Conservation (phyloP, 306 rosid genomes). For the Mimosa pudica region DNA sequence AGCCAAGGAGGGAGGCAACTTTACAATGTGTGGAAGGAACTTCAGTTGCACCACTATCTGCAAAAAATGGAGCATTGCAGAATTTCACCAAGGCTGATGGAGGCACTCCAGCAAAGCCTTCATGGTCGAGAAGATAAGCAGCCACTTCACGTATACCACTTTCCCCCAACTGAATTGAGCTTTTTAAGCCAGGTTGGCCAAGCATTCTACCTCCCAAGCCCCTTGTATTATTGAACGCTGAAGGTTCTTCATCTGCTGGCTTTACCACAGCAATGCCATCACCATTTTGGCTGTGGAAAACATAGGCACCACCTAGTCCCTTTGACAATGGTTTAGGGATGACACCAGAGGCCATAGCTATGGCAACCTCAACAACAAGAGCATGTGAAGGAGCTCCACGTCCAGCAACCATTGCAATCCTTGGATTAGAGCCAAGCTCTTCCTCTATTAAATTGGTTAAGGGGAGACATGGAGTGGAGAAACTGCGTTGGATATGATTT, state of each 20-base stretch:
- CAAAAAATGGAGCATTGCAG: conserved; percentile 60
- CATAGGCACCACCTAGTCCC: conserved; percentile 85
- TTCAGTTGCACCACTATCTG: conserved; percentile 24
- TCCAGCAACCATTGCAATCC: conserved; percentile 65
- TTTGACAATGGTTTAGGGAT: conserved; percentile 61
- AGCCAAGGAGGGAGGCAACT: conserved; percentile 87
- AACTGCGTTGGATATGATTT: conserved; percentile 72
- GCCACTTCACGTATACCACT: conserved; percentile 85
- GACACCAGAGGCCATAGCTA: conserved; percentile 76
- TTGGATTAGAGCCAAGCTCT: conserved; percentile 52
- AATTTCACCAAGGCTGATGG: conserved; percentile 87
- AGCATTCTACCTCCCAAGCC: conserved; percentile 60
- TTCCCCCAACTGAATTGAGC: conserved; percentile 78
- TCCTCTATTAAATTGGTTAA: conserved; percentile 47
- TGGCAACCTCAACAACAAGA: conserved; percentile 80
- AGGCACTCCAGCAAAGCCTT: conserved; percentile 83
- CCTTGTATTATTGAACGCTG: conserved; percentile 71
- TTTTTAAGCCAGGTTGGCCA: conserved; percentile 76
- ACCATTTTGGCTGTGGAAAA: conserved; percentile 61
- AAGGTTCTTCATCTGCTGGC: conserved; percentile 87
- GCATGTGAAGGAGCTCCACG: conserved; percentile 56
- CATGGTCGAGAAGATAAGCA: conserved; percentile 92
- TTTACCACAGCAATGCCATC: conserved; percentile 77
- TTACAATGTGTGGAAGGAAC: conserved; percentile 43
- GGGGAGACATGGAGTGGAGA: conserved; percentile 90